A percentile compares a stretch with the other conserved stretches of the same genome.
Conservation (phyloP, 345 rosid species). For the Euphorbia pulcherrima region DNA sequence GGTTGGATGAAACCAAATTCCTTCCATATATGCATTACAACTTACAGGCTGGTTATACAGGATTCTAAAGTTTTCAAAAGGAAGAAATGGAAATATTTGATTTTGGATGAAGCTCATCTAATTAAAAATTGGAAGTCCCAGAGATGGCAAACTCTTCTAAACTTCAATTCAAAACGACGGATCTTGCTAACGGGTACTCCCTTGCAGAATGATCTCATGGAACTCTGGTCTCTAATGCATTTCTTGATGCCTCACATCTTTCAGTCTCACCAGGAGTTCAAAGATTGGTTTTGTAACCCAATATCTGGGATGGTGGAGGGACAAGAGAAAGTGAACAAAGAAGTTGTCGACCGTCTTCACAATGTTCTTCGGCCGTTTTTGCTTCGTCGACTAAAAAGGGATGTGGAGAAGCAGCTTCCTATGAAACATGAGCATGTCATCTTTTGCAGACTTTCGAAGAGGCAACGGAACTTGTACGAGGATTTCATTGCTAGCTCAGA, state of each 20-base stretch:
- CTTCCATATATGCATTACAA: constrained; percentile 95
- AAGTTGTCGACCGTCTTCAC: constrained; percentile 95
- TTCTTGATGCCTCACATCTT: constrained; percentile 98
- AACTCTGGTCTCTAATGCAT: constrained; percentile 99
- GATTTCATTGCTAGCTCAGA: constrained; percentile 99
- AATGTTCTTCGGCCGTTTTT: constrained; percentile 98
- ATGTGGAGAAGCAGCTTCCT: constrained; percentile 98
- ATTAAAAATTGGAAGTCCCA: constrained; percentile 99
- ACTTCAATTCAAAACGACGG: constrained; percentile 95
- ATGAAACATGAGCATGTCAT: constrained; percentile 88
- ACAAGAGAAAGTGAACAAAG: constrained; percentile 93
- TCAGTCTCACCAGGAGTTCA: constrained; percentile 99
- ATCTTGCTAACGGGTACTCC: constrained; percentile 97
- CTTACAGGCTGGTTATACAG: constrained; percentile 94
- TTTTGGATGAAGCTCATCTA: constrained; percentile 99
- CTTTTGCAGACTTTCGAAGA: constrained; percentile 86
- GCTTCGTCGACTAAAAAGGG: constrained; percentile 92
- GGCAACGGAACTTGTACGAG: constrained; percentile 98
- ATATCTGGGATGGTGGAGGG: constrained; percentile 99
- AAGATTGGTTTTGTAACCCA: constrained; percentile 98
- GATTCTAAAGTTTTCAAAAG: constrained; percentile 96
- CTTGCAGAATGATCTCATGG: constrained; percentile 99
- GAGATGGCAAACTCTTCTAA: constrained; percentile 98
- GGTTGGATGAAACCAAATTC: constrained; percentile 98
- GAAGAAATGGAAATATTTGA: constrained; percentile 99